These are phyloP conservation scores for Capsella rubella DNA, from an alignment of 441 rosid species.

Conservation along the genomic window DNA sequence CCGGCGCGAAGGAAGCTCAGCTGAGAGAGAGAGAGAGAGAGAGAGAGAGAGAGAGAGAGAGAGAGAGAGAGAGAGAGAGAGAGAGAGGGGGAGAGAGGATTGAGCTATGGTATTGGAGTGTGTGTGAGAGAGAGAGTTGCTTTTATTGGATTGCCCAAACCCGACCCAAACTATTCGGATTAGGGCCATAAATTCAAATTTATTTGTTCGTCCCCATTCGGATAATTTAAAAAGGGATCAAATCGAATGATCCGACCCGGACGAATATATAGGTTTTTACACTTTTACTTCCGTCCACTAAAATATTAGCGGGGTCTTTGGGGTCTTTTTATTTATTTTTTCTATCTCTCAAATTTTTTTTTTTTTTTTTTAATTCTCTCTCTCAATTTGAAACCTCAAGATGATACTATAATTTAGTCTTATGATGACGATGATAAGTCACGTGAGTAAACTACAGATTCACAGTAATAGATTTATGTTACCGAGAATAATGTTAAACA, in stretches of 20 bases:
- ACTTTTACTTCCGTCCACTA: slow-evolving; percentile 12
- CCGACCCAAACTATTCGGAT: slow-evolving; percentile 13
- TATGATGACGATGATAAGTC: background rate
- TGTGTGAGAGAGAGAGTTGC: slow-evolving; percentile 13
- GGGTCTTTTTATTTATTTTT: background rate
- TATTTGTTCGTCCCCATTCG: background rate
- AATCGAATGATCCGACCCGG: slow-evolving; percentile 29
- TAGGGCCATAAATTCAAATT: slow-evolving; percentile 22
- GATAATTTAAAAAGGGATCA: background rate
- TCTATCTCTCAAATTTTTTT: background rate
- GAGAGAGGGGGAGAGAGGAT: slow-evolving; percentile 9
- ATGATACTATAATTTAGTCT: background rate
- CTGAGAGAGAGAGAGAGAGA: background rate
- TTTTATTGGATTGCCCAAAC: slow-evolving; percentile 22
- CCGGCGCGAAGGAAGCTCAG: slow-evolving; percentile 35
- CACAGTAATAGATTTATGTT: slow-evolving; percentile 9
- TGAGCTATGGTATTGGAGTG: background rate
- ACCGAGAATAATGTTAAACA: slow-evolving; percentile 30
- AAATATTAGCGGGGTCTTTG: background rate
- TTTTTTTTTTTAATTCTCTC: background rate
- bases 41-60: slow-evolving; percentile 14
- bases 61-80: slow-evolving; percentile 7
- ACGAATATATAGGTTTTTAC: slow-evolving; percentile 23
- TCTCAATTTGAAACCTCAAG: slow-evolving; percentile 16
- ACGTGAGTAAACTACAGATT: slow-evolving; percentile 17